Base-by-base conservation (phyloP, 331 rosid genomes). In the Erythrophleum ivorense region DNA sequence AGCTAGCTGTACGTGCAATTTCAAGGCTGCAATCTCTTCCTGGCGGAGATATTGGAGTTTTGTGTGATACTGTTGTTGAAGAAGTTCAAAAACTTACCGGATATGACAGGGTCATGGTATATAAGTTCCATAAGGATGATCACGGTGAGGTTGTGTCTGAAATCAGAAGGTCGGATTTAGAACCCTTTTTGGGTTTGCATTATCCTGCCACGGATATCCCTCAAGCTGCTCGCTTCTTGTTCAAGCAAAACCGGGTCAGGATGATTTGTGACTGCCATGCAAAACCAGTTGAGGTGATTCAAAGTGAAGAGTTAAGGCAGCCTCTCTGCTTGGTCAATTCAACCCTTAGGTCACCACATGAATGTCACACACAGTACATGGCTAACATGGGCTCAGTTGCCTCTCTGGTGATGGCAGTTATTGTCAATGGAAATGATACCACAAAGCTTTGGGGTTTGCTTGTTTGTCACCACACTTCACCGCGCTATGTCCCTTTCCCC, bases 71-170 rank as follows among this genome's bases (percentile, higher is more conserved):
- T 0, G 95, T 94, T 54, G 97, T 91, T 71, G 97, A 92, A 62
- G 91, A 89, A 71, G 94, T 94, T 68, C 94, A 89, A 72, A 90
- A 92, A 85, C 95, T 94, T 36, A 92, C 98, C 2, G 97, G 97
- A 19, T 94, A 91, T 79, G 98, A 94, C 18, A 88, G 98, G 78
- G 97, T 92, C 53, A 92, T 94, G 97, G 92, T 91, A 16, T 94
- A 92, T 49, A 94, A 83, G 86, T 94, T 94, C 78, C 97, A 92
- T 57, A 93, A 92, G 1, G 98, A 94, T 84, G 97, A 91, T 59
- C 98, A 94, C 65, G 98, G 98, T 43, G 97, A 94, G 81, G 94
- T 94, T 71, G 85, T 94, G 19, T 84, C 97, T 29, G 97, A 94
- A 80, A 91, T 89, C 73, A 90, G 91, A 64, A 88, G 91, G 87